Evolutionary conservation across 2,329 filamentous ascomycete genomes (phyloP), one percentile per base, ranked within the genome.

Genomic region (Colletotrichum tropicale): DNA sequence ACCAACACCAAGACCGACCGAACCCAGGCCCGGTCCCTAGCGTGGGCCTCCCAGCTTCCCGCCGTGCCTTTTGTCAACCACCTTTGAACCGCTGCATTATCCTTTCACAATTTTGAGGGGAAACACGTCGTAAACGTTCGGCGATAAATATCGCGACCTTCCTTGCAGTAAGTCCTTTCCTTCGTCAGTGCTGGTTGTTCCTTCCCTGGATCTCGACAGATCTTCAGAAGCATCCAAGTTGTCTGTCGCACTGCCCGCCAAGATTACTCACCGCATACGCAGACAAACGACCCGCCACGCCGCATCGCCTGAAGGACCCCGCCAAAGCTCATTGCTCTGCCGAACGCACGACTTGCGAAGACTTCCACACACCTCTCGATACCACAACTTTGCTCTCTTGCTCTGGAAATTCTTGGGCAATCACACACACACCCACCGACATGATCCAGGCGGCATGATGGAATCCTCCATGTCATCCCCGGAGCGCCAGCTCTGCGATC

Each of bases 401-500:
- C 28, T 28, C 10, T 13, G 30, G 60, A 15, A 12, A 21, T 28
- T 52, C n/a, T 30, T 21, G 21, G 21, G 18, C 26, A 52, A 21
- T 62, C 32, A n/a, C 32, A 36, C 32, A 36, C 60, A 68, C 13
- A n/a, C 36, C 18, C 26, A 75, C 12, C 62, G 71, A 60, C 66
- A 76, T 76, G 74, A 76, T 26, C 58, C 55, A 48, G 36, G 38
- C 48, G 58, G 70, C 75, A 81, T 78, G 30, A 92, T 92, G 90
- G 89, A 90, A 77, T 80, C 85, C 77, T 78, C 84, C 70, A 89
- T 92, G 87, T 90, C 91, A 78, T 92, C 91, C 21, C 91, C 92
- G 83, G 96, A 98, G 89, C 93, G 91, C 86, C 93, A 94, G 88
- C 94, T 98, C 86, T 96, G 94, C 84, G 91, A 94, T 84, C 92